These are phyloP conservation scores for Thelephora ganbajun DNA, from an alignment of 768 basidiomycete species.

Conservation along the genomic window DNA sequence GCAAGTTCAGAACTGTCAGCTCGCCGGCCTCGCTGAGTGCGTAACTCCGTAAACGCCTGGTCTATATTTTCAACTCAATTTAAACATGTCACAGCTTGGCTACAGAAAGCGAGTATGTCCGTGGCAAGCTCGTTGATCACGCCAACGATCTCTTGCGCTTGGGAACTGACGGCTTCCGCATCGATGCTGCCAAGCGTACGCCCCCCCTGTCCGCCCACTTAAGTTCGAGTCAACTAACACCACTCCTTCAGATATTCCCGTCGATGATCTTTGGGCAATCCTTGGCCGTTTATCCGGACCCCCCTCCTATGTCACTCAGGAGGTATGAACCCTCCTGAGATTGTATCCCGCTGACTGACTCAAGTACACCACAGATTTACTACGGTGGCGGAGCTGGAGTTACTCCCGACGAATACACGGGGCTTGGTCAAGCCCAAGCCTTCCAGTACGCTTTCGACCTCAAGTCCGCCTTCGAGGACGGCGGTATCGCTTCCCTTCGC, in stretches of 20 bases:
- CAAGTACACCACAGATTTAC: not conserved
- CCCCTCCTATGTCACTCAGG: slow-evolving; percentile 15
- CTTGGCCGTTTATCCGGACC: slow-evolving; percentile 5
- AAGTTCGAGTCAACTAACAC: not conserved
- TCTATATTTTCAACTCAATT: slow-evolving; percentile 1
- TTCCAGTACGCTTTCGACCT: slow-evolving; percentile 14
- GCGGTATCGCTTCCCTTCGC: slow-evolving; percentile 9
- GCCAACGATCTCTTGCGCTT: slow-evolving; percentile 16
- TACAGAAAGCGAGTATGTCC: slow-evolving; percentile 15
- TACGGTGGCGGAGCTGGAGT: slow-evolving; percentile 15
- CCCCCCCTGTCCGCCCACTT: not conserved
- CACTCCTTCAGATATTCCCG: slow-evolving; percentile 10
- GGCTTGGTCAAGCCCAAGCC: slow-evolving; percentile 3
- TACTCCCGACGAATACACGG: slow-evolving; percentile 12
- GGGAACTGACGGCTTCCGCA: slow-evolving; percentile 13
- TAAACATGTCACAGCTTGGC: slow-evolving; percentile 8
- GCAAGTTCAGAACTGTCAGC: slow-evolving; percentile 27
- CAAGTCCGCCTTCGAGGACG: slow-evolving; percentile 11
- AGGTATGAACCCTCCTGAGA: slow-evolving; percentile 7
- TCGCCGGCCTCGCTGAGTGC: slow-evolving; percentile 18
- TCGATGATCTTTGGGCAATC: slow-evolving; percentile 12
- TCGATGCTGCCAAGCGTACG: slow-evolving; percentile 15
- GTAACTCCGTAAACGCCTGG: not conserved
- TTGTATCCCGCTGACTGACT: no score
- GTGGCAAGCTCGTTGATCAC: slow-evolving; percentile 13